Evolutionary conservation across 306 rosid species (phyloP), one percentile per base, ranked within the genome.

Genomic region (Vicia faba): DNA sequence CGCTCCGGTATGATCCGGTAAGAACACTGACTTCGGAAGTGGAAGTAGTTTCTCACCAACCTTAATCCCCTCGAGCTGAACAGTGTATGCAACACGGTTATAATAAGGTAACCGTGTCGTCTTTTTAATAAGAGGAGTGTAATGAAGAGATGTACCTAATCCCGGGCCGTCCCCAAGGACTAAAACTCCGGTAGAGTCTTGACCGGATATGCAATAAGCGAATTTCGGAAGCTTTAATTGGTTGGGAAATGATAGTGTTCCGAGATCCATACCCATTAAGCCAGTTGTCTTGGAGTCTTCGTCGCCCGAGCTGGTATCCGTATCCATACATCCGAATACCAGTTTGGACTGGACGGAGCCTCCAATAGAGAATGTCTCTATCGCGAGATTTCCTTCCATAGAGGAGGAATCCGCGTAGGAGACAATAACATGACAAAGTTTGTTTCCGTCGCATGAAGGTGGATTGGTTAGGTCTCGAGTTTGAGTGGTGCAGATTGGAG

Each of bases 1-100:
- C 13, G 96, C 96, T 11, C 97, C 97, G 18, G 97, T 83, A 38
- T 91, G 97, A 69, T 91, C 97, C 26, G 96, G 96, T 0, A 59
- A 82, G 2, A 84, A 84, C 0, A 66, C 61, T 0, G 96, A 79
- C 23, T 84, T 84, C 48, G 93, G 86, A 2, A 91, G 75, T 0
- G 79, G 64, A 0, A 91, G 26, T 0, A 83, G 15, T 33, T 81
- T 86, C 11, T 67, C 65, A 10, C 79, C 61, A 28, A 91, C 96
- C 48, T 66, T 75, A 26, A 91, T 91, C 25, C 96, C 96, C 7
- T 80, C 84, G 20, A 91, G 93, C 67, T 83, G 86, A 9, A 88
- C 93, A 0, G 96, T 81, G 85, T 91, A 91, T 0, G 97, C 97
- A 11, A 78, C 85, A 1, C 96, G 84, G 75, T 91, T 92, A 61